Evolutionary conservation across 1,284 basidiomycete species (phyloP), one percentile per base, ranked within the genome.

Genomic region (Bondarzewia mesenterica): DNA sequence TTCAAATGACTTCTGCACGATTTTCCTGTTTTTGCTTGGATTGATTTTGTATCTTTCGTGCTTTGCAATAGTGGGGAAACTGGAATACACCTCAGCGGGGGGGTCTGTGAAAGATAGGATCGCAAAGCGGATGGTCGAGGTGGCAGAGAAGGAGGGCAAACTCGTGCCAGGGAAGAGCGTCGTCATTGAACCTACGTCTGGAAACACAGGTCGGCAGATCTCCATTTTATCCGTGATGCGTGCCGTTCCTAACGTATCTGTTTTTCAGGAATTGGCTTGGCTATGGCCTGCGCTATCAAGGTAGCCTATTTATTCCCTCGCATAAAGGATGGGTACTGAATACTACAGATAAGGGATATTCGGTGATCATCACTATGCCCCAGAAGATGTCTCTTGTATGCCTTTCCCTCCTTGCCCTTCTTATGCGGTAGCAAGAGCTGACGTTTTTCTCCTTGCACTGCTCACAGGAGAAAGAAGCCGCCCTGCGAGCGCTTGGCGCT

Each of bases 31-130:
- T 5, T 32, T 39, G 29, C 25, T 15, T 23, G 18, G 5, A 10
- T 20, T 5, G 8, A 37, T 5, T 25, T 20, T 12, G n/a, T 18
- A n/a, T 23, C 39, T 12, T 20, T 21, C 7, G 16, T 7, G 16
- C 12, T 26, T 14, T 5, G 6, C 10, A 40, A 4, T 52, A 93
- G 88, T 96, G 60, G 94, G 78, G 25, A 97, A 97, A 68, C 76
- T 88, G 42, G 95, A 99, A 60, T 96, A 81, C 65, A 81, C 90
- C 60, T 95, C 92, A 21, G 85, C 83, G 2, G 95, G 95, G 10
- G 95, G 95, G 1, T 93, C 89, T 4, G 87, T 97, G 54, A 99
- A 99, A 71, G 95, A 98, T 63, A 75, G 94, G 51, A 96, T 97
- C 53, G 93, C 92, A 21, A 94, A 93, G 65, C 82, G 91, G n/a